Conservation (phyloP, 2,329 filamentous ascomycete species). For the Pestalotiopsis sp. region DNA sequence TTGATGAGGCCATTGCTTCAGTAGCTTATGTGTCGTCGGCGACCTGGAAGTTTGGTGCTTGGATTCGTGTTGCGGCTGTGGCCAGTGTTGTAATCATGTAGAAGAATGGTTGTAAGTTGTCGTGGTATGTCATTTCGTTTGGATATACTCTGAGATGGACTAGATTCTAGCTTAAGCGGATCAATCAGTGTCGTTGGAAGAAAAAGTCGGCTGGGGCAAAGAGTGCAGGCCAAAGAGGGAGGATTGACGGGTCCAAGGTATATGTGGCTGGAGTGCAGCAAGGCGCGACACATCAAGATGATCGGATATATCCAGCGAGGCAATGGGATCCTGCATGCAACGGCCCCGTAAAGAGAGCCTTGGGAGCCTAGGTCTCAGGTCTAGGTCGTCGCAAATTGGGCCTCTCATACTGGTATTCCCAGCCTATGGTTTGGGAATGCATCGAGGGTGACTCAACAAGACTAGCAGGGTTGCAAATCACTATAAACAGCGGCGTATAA, state of each 20-base stretch:
- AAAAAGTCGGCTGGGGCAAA: background rate
- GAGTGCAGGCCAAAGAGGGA: conserved; percentile 7
- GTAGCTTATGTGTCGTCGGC: conserved; percentile 22
- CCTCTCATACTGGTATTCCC: conserved; percentile 19
- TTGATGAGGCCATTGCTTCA: conserved; percentile 22
- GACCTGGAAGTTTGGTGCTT: conserved; percentile 8
- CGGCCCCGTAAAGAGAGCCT: background rate
- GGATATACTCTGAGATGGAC: background rate
- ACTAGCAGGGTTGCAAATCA: conserved; percentile 32
- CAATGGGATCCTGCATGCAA: background rate
- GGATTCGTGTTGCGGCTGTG: background rate
- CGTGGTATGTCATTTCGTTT: conserved; percentile 9
- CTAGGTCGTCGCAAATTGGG: conserved; percentile 21
- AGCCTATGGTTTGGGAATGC: conserved; percentile 16
- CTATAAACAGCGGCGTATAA: conserved; percentile 26
- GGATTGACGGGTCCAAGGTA: conserved; percentile 18
- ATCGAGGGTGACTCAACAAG: conserved; percentile 29
- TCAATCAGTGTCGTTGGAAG: conserved; percentile 20
- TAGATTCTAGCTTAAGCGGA: background rate
- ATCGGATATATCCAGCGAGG: conserved; percentile 10
- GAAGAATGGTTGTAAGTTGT: background rate
- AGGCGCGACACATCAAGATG: conserved; percentile 8
- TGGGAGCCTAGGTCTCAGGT: conserved; percentile 21
- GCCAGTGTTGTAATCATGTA: background rate
- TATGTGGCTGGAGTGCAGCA: conserved; percentile 21